Percentiles rank a stretch among this genome's conserved stretches.
These are phyloP conservation scores for Rhynchospora breviuscula DNA, from an alignment of 176 grass and related monocot species.

Conservation along the genomic window DNA sequence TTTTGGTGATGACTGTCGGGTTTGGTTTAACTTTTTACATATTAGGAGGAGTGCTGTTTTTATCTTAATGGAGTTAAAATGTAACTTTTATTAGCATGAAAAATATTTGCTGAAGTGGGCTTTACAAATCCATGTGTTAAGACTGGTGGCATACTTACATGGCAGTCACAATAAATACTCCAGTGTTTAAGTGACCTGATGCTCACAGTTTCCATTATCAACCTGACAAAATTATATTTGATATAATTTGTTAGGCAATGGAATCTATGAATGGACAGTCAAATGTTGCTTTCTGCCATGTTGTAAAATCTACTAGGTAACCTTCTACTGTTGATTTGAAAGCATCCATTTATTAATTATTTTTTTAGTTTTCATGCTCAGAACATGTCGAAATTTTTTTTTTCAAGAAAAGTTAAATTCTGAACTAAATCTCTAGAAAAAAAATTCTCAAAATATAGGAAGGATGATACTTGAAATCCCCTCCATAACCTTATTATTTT, in stretches of 20 bases:
- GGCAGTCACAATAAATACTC: background rate
- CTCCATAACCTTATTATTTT: too few relatives aligned
- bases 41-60: background rate
- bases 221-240: background rate
- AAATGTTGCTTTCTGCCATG: background rate
- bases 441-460: too few relatives aligned
- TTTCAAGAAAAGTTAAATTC: too few relatives aligned
- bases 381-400: background rate
- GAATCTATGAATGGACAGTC: background rate
- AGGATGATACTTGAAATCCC: too few relatives aligned
- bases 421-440: too few relatives aligned
- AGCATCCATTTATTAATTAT: background rate
- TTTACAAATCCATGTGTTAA: background rate
- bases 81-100: background rate
- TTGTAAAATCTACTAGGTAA: background rate
- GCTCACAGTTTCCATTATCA: background rate
- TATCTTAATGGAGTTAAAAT: background rate
- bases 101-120: background rate
- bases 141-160: background rate
- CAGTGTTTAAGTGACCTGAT: background rate
- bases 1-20: background rate
- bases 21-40: background rate
- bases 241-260: constrained; percentile 11
- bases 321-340: background rate
- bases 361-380: background rate